A percentile compares a stretch with the other conserved stretches of the same genome.
These are phyloP conservation scores for Tribonema minus DNA, from an alignment of 108 stramenopile genomes.

Conservation along the genomic window DNA sequence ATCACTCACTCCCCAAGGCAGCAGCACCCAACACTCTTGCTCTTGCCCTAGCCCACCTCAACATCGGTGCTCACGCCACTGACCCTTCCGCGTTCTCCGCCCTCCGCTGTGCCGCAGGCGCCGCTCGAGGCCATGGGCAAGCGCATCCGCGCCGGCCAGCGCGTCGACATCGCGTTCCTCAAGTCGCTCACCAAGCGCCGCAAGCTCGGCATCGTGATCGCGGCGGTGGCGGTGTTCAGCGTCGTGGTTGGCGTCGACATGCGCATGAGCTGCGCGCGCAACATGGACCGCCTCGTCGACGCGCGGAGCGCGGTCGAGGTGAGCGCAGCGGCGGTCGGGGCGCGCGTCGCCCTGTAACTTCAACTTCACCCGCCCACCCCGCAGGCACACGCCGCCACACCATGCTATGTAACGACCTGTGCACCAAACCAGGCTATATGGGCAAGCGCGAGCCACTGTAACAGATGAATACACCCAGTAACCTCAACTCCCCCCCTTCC, in stretches of 20 bases:
- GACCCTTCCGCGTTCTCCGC: no score
- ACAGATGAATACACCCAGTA: no score
- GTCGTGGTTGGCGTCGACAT: neutral
- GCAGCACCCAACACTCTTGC: no score
- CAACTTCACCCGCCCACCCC: neutral
- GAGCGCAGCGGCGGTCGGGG: no score
- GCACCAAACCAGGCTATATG: neutral
- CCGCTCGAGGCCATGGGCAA: neutral
- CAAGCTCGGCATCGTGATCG: neutral
- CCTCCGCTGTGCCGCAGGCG: neutral
- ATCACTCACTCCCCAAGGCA: no score
- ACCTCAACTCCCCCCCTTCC: no score
- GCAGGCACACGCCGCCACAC: neutral
- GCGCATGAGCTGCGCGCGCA: neutral
- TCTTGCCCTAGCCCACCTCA: no score
- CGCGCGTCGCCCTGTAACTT: no score
- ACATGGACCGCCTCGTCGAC: neutral
- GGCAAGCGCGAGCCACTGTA: neutral
- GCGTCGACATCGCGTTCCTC: neutral
- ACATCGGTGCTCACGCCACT: no score
- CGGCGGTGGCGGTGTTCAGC: neutral
- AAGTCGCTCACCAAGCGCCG: neutral
- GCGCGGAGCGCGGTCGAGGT: neutral
- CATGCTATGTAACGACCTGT: neutral
- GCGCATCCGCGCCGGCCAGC: neutral